These are phyloP conservation scores for Flaveria brownii DNA, from an alignment of 129 eudicot genomes.

Conservation along the genomic window DNA sequence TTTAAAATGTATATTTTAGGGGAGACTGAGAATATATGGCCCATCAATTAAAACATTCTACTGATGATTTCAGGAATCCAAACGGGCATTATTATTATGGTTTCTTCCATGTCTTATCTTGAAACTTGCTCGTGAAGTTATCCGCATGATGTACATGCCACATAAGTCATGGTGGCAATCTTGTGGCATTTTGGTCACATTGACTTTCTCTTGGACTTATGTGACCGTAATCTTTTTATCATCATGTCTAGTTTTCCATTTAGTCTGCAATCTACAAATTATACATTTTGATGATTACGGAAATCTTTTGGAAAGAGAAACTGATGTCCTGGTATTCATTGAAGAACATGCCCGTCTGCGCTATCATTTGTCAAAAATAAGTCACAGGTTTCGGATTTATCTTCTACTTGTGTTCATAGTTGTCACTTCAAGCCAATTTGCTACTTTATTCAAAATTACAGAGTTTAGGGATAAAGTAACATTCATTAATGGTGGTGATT, in stretches of 20 bases:
- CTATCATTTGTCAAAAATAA: slow-evolving; percentile 68
- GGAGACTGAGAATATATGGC: too few species aligned
- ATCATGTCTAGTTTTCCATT: slow-evolving; percentile 67
- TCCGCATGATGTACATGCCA: slow-evolving; percentile 53
- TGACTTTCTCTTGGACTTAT: slow-evolving; percentile 63
- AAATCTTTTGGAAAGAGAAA: slow-evolving; percentile 73
- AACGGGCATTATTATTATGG: slow-evolving; percentile 56
- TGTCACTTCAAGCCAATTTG: slow-evolving; percentile 71
- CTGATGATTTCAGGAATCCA: slow-evolving; percentile 44
- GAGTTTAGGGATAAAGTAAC: slow-evolving; percentile 56
- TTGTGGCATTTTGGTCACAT: slow-evolving; percentile 41
- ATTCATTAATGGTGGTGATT: slow-evolving; percentile 79
- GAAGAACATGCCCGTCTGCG: slow-evolving; percentile 74
- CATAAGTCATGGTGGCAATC: slow-evolving; percentile 69
- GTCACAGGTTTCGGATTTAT: slow-evolving; percentile 79
- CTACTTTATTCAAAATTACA: slow-evolving; percentile 61
- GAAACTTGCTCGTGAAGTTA: slow-evolving; percentile 66
- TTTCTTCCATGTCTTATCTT: slow-evolving; percentile 67
- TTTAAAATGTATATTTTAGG: background rate
- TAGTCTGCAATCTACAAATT: slow-evolving; percentile 76
- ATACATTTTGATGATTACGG: slow-evolving; percentile 80
- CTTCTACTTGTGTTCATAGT: slow-evolving; percentile 68
- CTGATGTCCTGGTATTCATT: slow-evolving; percentile 52
- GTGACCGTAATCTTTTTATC: slow-evolving; percentile 55
- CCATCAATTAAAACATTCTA: too few species aligned